These are phyloP conservation scores for Stramenopiles sp. DNA, from an alignment of 352 stramenopile species.

Conservation along the genomic window DNA sequence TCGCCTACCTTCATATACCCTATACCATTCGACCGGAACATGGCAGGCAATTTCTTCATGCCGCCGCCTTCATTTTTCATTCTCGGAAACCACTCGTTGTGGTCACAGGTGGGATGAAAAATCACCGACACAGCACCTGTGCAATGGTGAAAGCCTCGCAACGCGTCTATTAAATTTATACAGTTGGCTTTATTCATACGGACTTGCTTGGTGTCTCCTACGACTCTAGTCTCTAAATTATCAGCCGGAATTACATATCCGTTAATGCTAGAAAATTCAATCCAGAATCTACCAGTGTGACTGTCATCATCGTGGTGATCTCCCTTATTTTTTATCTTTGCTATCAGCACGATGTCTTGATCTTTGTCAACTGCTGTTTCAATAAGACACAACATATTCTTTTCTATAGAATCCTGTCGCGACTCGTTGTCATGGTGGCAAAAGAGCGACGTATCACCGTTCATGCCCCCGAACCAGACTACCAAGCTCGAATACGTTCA, in stretches of 20 bases:
- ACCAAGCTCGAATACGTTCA: too few species aligned
- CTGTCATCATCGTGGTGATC: background rate
- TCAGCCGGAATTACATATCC: background rate
- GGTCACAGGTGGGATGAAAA: background rate
- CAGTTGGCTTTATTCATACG: background rate
- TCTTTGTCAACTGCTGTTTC: slow-evolving; percentile 9
- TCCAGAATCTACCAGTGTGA: slow-evolving; percentile 7
- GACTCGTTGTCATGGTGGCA: background rate
- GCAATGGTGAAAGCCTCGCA: slow-evolving; percentile 6
- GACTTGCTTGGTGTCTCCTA: background rate
- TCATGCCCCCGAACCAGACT: too few species aligned
- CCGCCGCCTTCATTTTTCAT: background rate
- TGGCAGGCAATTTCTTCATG: slow-evolving; percentile 5
- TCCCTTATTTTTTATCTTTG: background rate
- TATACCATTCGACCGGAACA: background rate
- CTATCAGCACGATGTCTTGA: background rate
- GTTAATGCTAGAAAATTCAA: background rate
- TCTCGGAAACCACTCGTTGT: slow-evolving; percentile 1
- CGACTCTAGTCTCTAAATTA: background rate
- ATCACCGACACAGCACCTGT: slow-evolving; percentile 5
- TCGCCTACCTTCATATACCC: slow-evolving; percentile 10
- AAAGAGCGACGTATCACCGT: background rate
- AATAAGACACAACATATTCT: background rate
- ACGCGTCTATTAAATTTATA: slow-evolving; percentile 1
- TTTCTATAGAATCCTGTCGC: background rate